Evolutionary conservation across 176 grass and related monocot species (phyloP), one percentile per base, ranked within the genome.

Genomic region (Typha latifolia): DNA sequence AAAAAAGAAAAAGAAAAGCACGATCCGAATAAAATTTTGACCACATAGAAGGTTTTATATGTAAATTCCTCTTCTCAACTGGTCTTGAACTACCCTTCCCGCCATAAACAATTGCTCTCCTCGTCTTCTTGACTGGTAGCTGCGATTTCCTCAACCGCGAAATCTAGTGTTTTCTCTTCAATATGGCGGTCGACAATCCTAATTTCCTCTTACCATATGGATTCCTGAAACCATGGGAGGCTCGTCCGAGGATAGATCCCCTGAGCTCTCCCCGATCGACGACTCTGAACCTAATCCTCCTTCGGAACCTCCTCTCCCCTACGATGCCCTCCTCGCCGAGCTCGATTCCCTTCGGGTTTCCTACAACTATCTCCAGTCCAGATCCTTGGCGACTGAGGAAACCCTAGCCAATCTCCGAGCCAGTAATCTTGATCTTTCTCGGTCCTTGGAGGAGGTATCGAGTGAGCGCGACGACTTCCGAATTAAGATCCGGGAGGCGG

Each of bases 51-150:
- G 34, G 34, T 37, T 37, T 37, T 37, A 37, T 37, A 37, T 37
- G 34, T 4, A 37, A 37, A 37, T 37, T 26, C 24, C 24, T 2
- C 1, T 26, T 26, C 24, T 26, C 24, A 1, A 26, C 2, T 26
- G 24, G 24, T 5, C 51, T 7, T 57, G n/a, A 11, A 12, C 52
- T 21, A 57, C 52, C 10, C 16, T 57, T 57, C 52, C 52, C 52
- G 52, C 52, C 52, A 57, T 9, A 57, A 57, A 20, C 52, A 18
- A 49, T 22, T 19, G 27, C 51, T 63, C 34, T 18, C 13, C 62
- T 68, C 57, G 5, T 26, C 32, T 47, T 48, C 47, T 18, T 81
- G 78, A 81, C 78, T 64, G 71, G 78, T 76, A 70, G 72, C 10
- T 76, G 19, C 23, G 14, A 12, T 32, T 31, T 32, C 56, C 31